Conservation (phyloP, 2,329 filamentous ascomycete species). For the Albifimbria verrucaria region DNA sequence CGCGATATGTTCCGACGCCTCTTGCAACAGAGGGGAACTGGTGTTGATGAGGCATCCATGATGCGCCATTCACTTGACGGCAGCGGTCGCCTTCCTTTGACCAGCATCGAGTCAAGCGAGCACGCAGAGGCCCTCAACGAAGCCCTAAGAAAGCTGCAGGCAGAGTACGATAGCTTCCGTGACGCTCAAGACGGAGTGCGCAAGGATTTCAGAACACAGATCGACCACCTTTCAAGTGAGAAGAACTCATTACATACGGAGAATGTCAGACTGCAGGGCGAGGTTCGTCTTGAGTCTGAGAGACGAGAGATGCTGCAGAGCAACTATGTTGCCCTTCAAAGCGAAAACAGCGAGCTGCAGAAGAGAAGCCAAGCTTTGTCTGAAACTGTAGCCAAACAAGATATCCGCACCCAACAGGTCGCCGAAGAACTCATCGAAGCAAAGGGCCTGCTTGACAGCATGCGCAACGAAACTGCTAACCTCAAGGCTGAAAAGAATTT, state of each 20-base stretch:
- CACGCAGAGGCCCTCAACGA: constrained; percentile 65
- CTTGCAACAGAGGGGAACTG: constrained; percentile 66
- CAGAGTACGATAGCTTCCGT: constrained; percentile 84
- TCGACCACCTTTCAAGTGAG: constrained; percentile 76
- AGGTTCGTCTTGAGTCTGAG: constrained; percentile 76
- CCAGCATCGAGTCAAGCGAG: constrained; percentile 54
- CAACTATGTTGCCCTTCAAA: constrained; percentile 80
- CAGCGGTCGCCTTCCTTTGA: constrained; percentile 48
- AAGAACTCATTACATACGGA: constrained; percentile 81
- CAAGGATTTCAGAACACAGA: constrained; percentile 78
- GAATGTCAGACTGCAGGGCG: constrained; percentile 73
- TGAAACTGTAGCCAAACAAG: constrained; percentile 84
- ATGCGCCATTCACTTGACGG: constrained; percentile 70
- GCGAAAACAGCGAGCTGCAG: constrained; percentile 81
- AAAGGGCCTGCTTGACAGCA: constrained; percentile 75
- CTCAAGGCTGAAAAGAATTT: constrained; percentile 92
- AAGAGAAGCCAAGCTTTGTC: constrained; percentile 74
- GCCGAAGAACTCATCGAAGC: constrained; percentile 91
- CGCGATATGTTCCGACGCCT: constrained; percentile 97
- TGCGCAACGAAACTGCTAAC: constrained; percentile 88
- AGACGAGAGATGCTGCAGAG: constrained; percentile 86
- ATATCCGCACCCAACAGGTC: constrained; percentile 84
- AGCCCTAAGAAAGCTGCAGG: constrained; percentile 81
- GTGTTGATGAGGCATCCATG: constrained; percentile 62
- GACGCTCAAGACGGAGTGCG: constrained; percentile 81